phyloP scores from a whole-genome alignment of 2,329 filamentous ascomycete genomes.

The Cytospora chrysosperma region DNA sequence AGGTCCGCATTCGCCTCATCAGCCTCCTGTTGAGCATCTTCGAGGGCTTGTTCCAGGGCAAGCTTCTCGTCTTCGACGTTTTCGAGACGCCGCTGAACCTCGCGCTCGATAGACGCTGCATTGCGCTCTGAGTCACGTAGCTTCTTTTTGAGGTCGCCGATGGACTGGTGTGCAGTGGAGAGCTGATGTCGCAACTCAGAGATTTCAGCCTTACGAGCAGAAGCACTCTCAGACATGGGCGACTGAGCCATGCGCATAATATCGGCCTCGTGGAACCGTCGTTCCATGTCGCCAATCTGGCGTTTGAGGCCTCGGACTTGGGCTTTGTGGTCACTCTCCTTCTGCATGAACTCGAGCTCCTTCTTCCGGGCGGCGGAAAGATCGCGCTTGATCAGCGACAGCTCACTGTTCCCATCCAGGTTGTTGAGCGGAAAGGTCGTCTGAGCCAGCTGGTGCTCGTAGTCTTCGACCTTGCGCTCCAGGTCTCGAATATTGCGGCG shows the following conservation, averaged over 20 bases:
- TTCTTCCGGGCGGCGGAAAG: slow-evolving; percentile 64
- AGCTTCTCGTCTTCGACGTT: slow-evolving; percentile 60
- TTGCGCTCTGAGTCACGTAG: slow-evolving; percentile 52
- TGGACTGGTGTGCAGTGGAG: slow-evolving; percentile 56
- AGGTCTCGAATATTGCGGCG: slow-evolving; percentile 64
- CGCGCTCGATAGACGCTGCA: slow-evolving; percentile 41
- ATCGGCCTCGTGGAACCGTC: slow-evolving; percentile 63
- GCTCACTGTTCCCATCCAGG: slow-evolving; percentile 49
- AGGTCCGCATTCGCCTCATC: slow-evolving; percentile 47
- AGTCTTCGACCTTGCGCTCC: slow-evolving; percentile 59
- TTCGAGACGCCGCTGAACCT: slow-evolving; percentile 54
- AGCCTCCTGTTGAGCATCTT: slow-evolving; percentile 51
- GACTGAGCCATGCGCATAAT: slow-evolving; percentile 49
- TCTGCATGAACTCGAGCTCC: slow-evolving; percentile 63
- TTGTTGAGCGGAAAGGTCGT: slow-evolving; percentile 33
- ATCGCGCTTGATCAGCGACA: slow-evolving; percentile 62
- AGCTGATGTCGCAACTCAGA: slow-evolving; percentile 60
- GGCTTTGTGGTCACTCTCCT: slow-evolving; percentile 64
- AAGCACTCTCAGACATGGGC: slow-evolving; percentile 50
- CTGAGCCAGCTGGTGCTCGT: slow-evolving; percentile 39
- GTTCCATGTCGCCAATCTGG: slow-evolving; percentile 65
- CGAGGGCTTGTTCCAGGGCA: slow-evolving; percentile 57
- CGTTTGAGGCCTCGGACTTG: slow-evolving; percentile 62
- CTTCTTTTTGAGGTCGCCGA: slow-evolving; percentile 53
- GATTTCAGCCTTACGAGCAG: slow-evolving; percentile 56